These are phyloP conservation scores for Neopestalotiopsis sp. DNA, from an alignment of 2,329 filamentous ascomycete species.

Conservation along the genomic window DNA sequence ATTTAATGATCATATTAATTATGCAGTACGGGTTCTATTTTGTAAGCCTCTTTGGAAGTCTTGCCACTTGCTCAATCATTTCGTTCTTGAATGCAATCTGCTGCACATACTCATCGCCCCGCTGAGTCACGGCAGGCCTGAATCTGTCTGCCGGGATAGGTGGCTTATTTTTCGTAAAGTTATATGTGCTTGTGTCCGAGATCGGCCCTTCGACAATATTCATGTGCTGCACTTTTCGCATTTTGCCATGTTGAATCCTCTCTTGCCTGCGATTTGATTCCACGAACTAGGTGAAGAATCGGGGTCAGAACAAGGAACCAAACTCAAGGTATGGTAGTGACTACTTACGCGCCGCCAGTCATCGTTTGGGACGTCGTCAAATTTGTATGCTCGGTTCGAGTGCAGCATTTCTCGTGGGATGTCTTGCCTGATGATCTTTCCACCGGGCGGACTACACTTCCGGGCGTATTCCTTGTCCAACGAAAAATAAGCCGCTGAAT, in stretches of 20 bases:
- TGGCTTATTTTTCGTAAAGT: not conserved
- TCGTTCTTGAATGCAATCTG: not conserved
- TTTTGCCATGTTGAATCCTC: not conserved
- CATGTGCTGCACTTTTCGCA: constrained; percentile 6
- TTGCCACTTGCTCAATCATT: not conserved
- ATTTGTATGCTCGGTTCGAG: constrained; percentile 3
- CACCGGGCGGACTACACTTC: not conserved
- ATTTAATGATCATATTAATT: too few species aligned
- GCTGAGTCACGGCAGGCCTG: not conserved
- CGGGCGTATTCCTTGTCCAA: not conserved
- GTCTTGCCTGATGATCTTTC: not conserved
- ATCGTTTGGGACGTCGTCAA: not conserved
- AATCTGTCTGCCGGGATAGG: not conserved
- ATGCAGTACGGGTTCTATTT: not conserved
- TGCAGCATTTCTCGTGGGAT: not conserved
- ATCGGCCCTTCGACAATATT: not conserved
- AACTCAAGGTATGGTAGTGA: not conserved
- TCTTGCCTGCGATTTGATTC: constrained; percentile 1
- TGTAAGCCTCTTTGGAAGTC: not conserved
- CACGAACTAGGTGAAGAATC: not conserved
- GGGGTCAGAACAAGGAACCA: not conserved
- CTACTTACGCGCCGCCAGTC: not conserved
- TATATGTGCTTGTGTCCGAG: not conserved
- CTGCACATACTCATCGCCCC: not conserved
- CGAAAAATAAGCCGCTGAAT: not conserved